phyloP scores from a whole-genome alignment of 2,329 filamentous ascomycete species.

The Plenodomus lindquistii region DNA sequence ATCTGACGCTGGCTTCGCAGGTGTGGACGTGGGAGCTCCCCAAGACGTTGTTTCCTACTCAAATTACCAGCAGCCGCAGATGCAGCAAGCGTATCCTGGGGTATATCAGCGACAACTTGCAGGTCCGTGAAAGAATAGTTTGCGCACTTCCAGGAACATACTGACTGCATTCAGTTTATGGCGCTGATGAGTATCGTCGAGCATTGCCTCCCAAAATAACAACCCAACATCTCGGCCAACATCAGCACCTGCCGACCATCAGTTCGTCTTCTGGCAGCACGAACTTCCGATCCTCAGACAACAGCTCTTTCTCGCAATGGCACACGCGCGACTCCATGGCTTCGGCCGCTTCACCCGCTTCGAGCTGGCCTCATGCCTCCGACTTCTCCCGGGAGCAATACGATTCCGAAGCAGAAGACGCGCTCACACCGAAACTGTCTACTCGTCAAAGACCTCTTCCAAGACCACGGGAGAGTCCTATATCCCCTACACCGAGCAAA shows the following conservation, averaged over 20 bases:
- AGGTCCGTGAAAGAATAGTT: not conserved
- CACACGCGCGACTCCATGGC: conserved; percentile 23
- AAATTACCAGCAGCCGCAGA: conserved; percentile 8
- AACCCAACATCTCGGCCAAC: conserved; percentile 10
- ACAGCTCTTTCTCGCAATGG: conserved; percentile 23
- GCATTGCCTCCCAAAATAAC: not conserved
- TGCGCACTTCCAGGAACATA: not conserved
- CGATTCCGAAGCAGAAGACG: conserved; percentile 14
- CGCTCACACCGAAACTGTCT: conserved; percentile 5
- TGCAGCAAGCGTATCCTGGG: conserved; percentile 3
- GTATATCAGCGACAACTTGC: not conserved
- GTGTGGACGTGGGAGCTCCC: conserved; percentile 6
- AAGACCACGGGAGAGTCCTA: conserved; percentile 5
- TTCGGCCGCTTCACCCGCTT: conserved; percentile 30
- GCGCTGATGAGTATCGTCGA: conserved; percentile 11
- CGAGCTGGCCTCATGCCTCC: conserved; percentile 24
- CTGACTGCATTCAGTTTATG: conserved; percentile 14
- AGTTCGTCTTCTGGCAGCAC: conserved; percentile 23
- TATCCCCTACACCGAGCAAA: conserved; percentile 1
- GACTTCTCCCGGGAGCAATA: conserved; percentile 13
- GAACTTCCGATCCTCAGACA: conserved; percentile 17
- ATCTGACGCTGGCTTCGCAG: conserved; percentile 3
- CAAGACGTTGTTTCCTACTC: conserved; percentile 4
- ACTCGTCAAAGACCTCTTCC: conserved; percentile 1
- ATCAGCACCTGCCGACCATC: conserved; percentile 21